Evolutionary conservation across 208 protist species (phyloP), one percentile per base, ranked within the genome.

Genomic region (Trypanosoma grayi): DNA sequence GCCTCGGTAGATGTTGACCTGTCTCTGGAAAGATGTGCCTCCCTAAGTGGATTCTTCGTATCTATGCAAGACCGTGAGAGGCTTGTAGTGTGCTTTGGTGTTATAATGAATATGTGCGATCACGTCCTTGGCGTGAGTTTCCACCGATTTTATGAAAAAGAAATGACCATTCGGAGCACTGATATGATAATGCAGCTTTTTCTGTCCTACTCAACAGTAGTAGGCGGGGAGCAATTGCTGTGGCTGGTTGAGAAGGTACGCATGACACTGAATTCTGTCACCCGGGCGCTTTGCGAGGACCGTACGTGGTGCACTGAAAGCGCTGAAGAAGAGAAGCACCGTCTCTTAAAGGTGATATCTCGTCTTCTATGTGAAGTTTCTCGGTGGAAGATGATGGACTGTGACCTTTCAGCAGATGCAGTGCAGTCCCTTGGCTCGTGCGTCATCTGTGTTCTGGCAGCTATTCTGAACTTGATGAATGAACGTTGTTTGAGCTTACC

Each of bases 381-480:
- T 52, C 77, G 85, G 53, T 94, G 87, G 87, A 79, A 74, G 28
- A 64, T 65, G 41, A 58, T 91, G 50, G 84, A 90, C 57, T 88
- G 77, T 70, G 86, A 81, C 30, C 60, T 90, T 44, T 62, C 79
- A 1, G 70, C 76, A 18, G 68, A 83, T 9, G 74, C 79, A 11
- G 65, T 73, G 4, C 46, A 53, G 27, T 18, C 67, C 2, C 20
- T 94, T 22, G 61, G 64, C 24, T 55, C 34, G 14, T 67, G 65
- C 46, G 68, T 79, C 20, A 71, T 87, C 24, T 74, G 73, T 28
- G 55, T 70, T 16, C 59, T 84, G 10, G 81, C 75, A 28, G 39
- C 41, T 11, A 60, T 93, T 48, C 66, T 93, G 25, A 63, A 52
- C 9, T 73, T 76, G 57, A 74, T 89, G 48, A 75, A 87, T 73